These are phyloP conservation scores for Lachancea kluyveri DNA, from an alignment of 805 yeast genomes.

Conservation along the genomic window DNA sequence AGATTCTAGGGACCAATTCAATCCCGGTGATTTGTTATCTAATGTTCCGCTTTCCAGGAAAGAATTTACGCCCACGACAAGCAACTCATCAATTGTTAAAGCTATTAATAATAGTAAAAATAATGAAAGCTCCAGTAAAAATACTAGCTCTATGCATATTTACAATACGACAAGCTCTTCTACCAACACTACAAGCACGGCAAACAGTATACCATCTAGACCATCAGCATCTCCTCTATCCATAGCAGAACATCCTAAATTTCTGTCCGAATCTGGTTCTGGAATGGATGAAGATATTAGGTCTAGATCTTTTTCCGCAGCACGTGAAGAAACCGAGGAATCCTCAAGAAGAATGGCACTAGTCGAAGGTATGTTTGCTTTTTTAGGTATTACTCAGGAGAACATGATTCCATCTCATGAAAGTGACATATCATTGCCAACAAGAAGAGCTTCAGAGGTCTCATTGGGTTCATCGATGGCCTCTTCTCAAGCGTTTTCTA, in stretches of 20 bases:
- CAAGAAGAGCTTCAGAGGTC: slow-evolving; percentile 6
- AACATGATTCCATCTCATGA: slow-evolving; percentile 20
- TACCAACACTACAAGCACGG: no score
- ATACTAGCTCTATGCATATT: no score
- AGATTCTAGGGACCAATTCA: slow-evolving; percentile 49
- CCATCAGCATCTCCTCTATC: no score
- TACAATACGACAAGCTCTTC: no score
- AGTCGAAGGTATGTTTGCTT: slow-evolving; percentile 61
- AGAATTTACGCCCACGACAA: slow-evolving; percentile 9
- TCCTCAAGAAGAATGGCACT: slow-evolving; percentile 55
- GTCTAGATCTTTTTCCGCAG: slow-evolving; percentile 34
- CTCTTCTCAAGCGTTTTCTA: slow-evolving; percentile 4
- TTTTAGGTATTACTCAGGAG: slow-evolving; percentile 55
- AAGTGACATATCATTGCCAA: neutral
- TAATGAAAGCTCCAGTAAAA: no score
- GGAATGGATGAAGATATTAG: slow-evolving; percentile 7
- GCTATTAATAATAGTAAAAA: no score
- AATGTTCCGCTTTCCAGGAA: slow-evolving; percentile 64
- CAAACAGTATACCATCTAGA: no score
- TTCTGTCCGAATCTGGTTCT: no score
- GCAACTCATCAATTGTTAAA: no score
- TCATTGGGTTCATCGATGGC: slow-evolving; percentile 6
- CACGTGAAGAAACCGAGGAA: slow-evolving; percentile 69
- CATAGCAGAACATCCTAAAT: no score
- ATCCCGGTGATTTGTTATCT: slow-evolving; percentile 82